Evolutionary conservation across 768 basidiomycete genomes (phyloP).

Genomic region (Xerocomellus chrysenteron): DNA sequence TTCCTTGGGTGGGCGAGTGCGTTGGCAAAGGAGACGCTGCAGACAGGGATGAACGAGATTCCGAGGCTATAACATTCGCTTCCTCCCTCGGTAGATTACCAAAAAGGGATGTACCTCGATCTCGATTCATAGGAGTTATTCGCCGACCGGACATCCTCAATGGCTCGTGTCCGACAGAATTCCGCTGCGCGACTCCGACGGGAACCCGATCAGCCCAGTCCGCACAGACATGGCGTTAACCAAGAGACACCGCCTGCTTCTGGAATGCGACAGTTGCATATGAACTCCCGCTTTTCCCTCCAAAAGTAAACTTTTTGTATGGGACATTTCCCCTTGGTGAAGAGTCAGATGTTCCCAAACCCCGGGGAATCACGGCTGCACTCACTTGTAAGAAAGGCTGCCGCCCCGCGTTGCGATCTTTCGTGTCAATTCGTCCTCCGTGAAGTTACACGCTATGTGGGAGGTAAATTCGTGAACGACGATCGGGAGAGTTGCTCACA

Average conservation of each 20-base stretch:
- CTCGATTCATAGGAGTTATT: neutral
- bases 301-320: constrained; percentile 72
- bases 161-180: neutral
- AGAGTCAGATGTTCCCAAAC: neutral
- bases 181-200: neutral
- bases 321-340: constrained; percentile 62
- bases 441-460: constrained; percentile 75
- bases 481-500: constrained; percentile 47
- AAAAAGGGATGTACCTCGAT: neutral
- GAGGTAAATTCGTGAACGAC: neutral
- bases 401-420: constrained; percentile 50
- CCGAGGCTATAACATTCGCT: constrained; percentile 23
- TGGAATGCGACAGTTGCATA: constrained; percentile 74
- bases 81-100: neutral
- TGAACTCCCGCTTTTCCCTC: constrained; percentile 71
- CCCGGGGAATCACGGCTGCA: neutral
- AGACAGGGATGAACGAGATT: constrained; percentile 59
- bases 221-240: neutral
- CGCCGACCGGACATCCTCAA: neutral
- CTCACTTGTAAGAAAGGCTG: constrained; percentile 65
- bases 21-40: constrained; percentile 68
- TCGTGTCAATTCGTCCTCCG: constrained; percentile 66
- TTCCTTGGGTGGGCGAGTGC: constrained; percentile 66
- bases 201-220: neutral
- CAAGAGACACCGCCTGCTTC: constrained; percentile 24